Percentiles rank a stretch among this genome's conserved stretches.
Evolutionary conservation across 2,329 filamentous ascomycete genomes (phyloP).

Genomic region (Alternaria viburni): DNA sequence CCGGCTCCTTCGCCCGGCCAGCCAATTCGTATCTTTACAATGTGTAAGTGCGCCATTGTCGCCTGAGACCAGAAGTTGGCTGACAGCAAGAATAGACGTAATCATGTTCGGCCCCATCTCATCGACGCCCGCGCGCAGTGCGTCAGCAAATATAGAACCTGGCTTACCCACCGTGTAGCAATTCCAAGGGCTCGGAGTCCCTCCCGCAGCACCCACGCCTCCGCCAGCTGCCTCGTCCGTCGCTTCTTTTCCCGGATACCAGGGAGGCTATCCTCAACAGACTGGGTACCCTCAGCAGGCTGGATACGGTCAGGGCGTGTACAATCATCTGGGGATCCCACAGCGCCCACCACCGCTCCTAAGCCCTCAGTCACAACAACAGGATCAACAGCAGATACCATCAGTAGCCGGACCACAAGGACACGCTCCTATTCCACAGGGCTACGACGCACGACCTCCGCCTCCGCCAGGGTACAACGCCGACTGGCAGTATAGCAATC

Average conservation of each 20-base stretch:
- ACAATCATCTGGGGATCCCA: conserved; percentile 15
- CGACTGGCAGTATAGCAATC: conserved; percentile 26
- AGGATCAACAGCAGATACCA: conserved; percentile 15
- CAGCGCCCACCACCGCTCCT: conserved; percentile 28
- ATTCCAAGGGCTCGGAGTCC: conserved; percentile 26
- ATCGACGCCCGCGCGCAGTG: not conserved
- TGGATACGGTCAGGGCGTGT: conserved; percentile 14
- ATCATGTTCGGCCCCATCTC: not conserved
- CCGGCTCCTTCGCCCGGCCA: conserved; percentile 22
- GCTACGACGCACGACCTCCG: conserved; percentile 15
- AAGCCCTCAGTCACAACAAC: conserved; percentile 12
- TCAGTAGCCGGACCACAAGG: conserved; percentile 11
- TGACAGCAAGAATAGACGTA: conserved; percentile 21
- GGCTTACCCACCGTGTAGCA: conserved; percentile 24
- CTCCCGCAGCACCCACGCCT: conserved; percentile 36
- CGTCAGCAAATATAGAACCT: not conserved
- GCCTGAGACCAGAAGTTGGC: not conserved
- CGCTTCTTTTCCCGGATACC: conserved; percentile 23
- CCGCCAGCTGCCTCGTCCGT: conserved; percentile 29
- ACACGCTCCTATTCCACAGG: conserved; percentile 14
- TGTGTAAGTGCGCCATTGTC: conserved; percentile 28
- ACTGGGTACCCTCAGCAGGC: not conserved
- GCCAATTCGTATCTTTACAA: conserved; percentile 32
- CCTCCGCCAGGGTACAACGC: conserved; percentile 18
- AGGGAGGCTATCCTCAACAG: conserved; percentile 12